Evolutionary conservation across 2,329 filamentous ascomycete species (phyloP).

Genomic region (Juglanconis oblonga): DNA sequence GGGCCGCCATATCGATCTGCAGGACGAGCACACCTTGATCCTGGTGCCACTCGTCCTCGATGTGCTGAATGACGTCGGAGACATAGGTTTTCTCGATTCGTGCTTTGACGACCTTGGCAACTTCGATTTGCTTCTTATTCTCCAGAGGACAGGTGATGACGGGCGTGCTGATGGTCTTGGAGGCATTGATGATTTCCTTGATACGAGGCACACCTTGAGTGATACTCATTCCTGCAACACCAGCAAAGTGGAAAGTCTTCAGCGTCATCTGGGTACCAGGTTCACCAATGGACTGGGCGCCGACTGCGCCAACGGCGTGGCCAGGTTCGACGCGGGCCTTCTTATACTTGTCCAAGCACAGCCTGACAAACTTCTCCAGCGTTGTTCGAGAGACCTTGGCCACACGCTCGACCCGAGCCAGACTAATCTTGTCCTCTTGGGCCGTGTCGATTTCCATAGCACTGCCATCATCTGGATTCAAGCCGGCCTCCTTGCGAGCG

Average conservation of each 20-base stretch:
- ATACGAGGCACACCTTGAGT: slow-evolving; percentile 99
- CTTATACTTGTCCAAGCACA: slow-evolving; percentile 87
- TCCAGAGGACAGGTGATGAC: slow-evolving; percentile 85
- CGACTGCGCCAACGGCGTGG: slow-evolving; percentile 92
- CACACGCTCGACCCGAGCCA: slow-evolving; percentile 62
- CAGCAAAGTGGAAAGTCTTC: slow-evolving; percentile 99
- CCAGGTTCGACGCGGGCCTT: slow-evolving; percentile 90
- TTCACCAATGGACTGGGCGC: slow-evolving; percentile 96
- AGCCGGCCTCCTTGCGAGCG: slow-evolving; percentile 48
- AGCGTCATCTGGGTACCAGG: slow-evolving; percentile 98
- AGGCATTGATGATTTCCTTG: slow-evolving; percentile 99
- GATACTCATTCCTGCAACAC: slow-evolving; percentile 99
- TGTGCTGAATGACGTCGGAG: slow-evolving; percentile 72
- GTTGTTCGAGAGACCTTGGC: slow-evolving; percentile 79
- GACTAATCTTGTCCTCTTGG: slow-evolving; percentile 25
- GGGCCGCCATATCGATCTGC: slow-evolving; percentile 74
- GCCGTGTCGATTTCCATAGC: slow-evolving; percentile 27
- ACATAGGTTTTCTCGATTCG: slow-evolving; percentile 94
- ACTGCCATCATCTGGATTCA: slow-evolving; percentile 37
- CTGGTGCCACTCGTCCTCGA: slow-evolving; percentile 86
- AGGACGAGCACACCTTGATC: slow-evolving; percentile 75
- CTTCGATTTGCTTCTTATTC: slow-evolving; percentile 70
- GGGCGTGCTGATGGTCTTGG: slow-evolving; percentile 87
- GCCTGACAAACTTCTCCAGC: slow-evolving; percentile 70
- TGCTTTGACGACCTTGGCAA: slow-evolving; percentile 86